Percentiles rank a stretch among this genome's conserved stretches.
Evolutionary conservation across 2,329 filamentous ascomycete species (phyloP).

Genomic region (Decorospora gaudefroyi): DNA sequence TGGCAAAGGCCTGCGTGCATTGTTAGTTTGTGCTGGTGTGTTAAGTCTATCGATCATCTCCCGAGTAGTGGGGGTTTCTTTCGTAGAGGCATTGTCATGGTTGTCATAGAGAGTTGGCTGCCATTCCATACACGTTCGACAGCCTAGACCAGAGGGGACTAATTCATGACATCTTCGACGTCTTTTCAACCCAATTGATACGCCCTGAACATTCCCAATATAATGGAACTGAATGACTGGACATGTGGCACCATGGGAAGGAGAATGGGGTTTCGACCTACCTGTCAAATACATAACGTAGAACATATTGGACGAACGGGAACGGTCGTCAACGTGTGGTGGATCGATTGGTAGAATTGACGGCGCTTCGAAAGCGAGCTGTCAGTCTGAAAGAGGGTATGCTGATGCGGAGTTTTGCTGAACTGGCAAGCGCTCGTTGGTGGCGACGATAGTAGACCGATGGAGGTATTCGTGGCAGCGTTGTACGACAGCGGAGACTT

Average conservation of each 20-base stretch:
- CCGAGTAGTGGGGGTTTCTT: too few relatives aligned
- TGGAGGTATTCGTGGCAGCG: slow-evolving; percentile 43
- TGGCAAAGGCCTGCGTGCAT: slow-evolving; percentile 77
- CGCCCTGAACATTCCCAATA: not conserved
- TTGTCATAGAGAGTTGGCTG: not conserved
- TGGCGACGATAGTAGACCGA: slow-evolving; percentile 37
- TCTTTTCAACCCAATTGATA: slow-evolving; percentile 4
- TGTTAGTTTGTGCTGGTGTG: slow-evolving; percentile 29
- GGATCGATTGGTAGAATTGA: slow-evolving; percentile 33
- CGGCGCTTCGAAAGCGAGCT: slow-evolving; percentile 33
- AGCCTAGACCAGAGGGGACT: not conserved
- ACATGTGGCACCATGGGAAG: slow-evolving; percentile 7
- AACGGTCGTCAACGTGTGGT: slow-evolving; percentile 26
- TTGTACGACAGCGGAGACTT: slow-evolving; percentile 43
- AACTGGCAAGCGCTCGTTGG: slow-evolving; percentile 44
- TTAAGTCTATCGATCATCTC: slow-evolving; percentile 46
- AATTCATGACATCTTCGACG: not conserved
- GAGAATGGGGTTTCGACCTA: slow-evolving; percentile 28
- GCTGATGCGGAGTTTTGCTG: slow-evolving; percentile 32
- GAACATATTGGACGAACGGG: slow-evolving; percentile 43
- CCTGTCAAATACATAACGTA: slow-evolving; percentile 53
- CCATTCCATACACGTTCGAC: slow-evolving; percentile 6
- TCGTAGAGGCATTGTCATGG: too few relatives aligned
- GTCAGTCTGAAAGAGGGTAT: slow-evolving; percentile 30
- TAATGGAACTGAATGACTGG: slow-evolving; percentile 2